Percentiles rank a stretch among this genome's conserved stretches.
Evolutionary conservation across 2,329 filamentous ascomycete species (phyloP).

Genomic region (Cryoendolithus antarcticus): DNA sequence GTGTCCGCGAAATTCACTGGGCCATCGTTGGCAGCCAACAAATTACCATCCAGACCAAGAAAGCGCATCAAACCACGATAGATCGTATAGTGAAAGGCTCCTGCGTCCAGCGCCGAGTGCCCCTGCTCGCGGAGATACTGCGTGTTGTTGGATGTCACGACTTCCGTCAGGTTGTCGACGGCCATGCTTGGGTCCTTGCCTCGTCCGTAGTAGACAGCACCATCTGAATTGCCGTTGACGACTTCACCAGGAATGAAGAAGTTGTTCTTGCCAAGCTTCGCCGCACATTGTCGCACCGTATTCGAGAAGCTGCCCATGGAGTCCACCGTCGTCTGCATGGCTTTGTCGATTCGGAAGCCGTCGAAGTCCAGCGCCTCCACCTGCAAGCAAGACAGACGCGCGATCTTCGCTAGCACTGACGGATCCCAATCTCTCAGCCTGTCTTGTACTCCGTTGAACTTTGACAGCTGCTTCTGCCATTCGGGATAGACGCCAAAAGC

Average conservation of each 20-base stretch:
- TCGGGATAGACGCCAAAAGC: conserved; percentile 52
- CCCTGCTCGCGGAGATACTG: conserved; percentile 42
- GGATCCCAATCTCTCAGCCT: conserved; percentile 53
- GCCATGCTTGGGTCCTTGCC: conserved; percentile 45
- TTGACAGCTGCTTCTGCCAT: conserved; percentile 51
- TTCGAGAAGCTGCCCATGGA: conserved; percentile 46
- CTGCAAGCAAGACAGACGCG: conserved; percentile 51
- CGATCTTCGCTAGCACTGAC: conserved; percentile 44
- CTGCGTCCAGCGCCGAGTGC: conserved; percentile 44
- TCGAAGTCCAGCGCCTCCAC: conserved; percentile 54
- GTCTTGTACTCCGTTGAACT: conserved; percentile 56
- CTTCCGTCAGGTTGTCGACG: conserved; percentile 35
- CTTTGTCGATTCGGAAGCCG: conserved; percentile 56
- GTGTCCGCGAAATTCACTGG: conserved; percentile 40
- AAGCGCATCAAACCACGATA: conserved; percentile 52
- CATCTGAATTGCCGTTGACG: conserved; percentile 48
- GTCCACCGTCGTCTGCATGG: conserved; percentile 51
- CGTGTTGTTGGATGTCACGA: conserved; percentile 36
- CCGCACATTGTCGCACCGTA: conserved; percentile 45
- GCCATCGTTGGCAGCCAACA: conserved; percentile 41
- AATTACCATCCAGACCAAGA: conserved; percentile 46
- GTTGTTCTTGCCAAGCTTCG: conserved; percentile 46
- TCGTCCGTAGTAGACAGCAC: conserved; percentile 49
- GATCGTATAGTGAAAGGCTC: conserved; percentile 52
- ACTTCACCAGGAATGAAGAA: conserved; percentile 55